Evolutionary conservation across 2,329 filamentous ascomycete genomes (phyloP), one percentile per base, ranked within the genome.

Genomic region (Diatrype stigma): DNA sequence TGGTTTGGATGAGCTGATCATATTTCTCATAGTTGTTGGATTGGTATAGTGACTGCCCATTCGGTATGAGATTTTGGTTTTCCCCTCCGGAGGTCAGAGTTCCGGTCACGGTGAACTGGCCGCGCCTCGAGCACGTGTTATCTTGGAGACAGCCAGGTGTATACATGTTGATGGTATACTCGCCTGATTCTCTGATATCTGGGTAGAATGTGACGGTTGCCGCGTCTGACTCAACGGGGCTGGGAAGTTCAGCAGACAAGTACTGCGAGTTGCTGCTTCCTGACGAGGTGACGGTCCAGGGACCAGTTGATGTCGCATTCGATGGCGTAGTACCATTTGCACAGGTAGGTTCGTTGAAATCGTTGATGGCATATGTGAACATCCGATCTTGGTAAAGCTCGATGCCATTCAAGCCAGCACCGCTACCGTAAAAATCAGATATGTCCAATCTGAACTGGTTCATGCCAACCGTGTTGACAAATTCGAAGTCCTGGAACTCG

Each of bases 11-110:
- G 52, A 99, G 85, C 59, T 89, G 85, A 65, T 99, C 94, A 64
- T 96, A 97, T 70, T 99, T 99, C 75, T 97, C 93, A 67, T 86
- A 95, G 66, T 95, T 81, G 71, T 99, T 99, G 17, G 92, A 96
- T 70, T 99, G 94, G 66, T 81, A 95, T 7, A 96, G 73, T 0
- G 81, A 78, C 1, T 77, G 40, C 21, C 22, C 40, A 44, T 44
- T 44, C 82, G 26, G 81, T 78, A 51, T 85, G 76, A 5, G 80
- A 74, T 34, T 66, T 47, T 72, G 59, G 60, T 69, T 64, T 50
- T 71, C 62, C 64, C 54, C 76, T 11, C 56, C 62, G 59, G 74
- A 71, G 2, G 83, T 80, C 74, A 94, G 84, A 22, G 77, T 78
- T 32, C 85, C 89, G 1, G 88, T 93, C 48, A 99, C 78, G 59